phyloP scores from a whole-genome alignment of 202 grass and related monocot species.

The Setaria italica region DNA sequence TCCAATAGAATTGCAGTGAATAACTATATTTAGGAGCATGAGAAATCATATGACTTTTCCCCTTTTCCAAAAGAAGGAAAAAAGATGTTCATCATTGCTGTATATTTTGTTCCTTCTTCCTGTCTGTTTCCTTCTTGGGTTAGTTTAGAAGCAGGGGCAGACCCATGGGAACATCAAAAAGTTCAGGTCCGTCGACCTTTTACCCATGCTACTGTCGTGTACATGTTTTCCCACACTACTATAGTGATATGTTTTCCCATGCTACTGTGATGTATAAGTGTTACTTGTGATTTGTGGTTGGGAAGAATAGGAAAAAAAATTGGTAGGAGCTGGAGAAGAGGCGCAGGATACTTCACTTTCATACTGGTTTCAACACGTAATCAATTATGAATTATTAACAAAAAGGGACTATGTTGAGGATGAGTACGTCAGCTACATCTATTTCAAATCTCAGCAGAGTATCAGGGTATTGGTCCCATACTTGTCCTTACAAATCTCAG shows the following conservation, averaged over 20 bases:
- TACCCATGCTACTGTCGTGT: neutral
- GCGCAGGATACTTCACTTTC: neutral
- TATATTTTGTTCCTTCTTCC: slow-evolving; percentile 31
- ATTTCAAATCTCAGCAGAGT: neutral
- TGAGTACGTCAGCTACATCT: neutral
- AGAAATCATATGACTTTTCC: neutral
- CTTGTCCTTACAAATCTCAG: neutral
- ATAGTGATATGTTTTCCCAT: neutral
- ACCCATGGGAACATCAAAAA: slow-evolving; percentile 14
- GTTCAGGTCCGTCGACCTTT: neutral
- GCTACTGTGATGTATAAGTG: neutral
- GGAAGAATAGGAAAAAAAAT: neutral
- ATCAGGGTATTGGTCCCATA: neutral
- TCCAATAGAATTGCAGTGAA: slow-evolving; percentile 11
- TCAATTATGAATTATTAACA: neutral
- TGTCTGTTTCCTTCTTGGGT: slow-evolving; percentile 26
- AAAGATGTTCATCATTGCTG: slow-evolving; percentile 21
- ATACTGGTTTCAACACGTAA: neutral
- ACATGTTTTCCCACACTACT: neutral
- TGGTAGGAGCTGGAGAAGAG: neutral
- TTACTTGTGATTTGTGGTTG: neutral
- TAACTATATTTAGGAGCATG: slow-evolving; percentile 36
- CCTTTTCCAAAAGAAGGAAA: slow-evolving; percentile 15
- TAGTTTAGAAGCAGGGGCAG: slow-evolving; percentile 37
- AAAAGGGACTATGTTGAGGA: neutral